A percentile compares a stretch with the other conserved stretches of the same genome.
Evolutionary conservation across 768 basidiomycete species (phyloP).

Genomic region (Russula emetica): DNA sequence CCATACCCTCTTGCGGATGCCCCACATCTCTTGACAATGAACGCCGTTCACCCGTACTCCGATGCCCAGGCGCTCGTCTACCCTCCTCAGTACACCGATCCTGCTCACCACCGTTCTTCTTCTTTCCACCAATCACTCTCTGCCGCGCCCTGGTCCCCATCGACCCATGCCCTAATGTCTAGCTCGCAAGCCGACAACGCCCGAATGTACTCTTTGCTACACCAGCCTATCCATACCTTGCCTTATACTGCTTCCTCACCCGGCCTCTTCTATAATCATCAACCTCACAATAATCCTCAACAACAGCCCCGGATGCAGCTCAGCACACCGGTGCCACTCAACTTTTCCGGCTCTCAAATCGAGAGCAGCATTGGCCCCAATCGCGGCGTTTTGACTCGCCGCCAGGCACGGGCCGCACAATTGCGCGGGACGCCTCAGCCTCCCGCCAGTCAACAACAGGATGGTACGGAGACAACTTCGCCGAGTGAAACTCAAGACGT

Average conservation of each 20-base stretch:
- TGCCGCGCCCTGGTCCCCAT: constrained; percentile 29
- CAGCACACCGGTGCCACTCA: constrained; percentile 20
- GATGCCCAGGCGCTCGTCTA: constrained; percentile 24
- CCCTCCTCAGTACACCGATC: constrained; percentile 26
- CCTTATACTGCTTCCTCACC: constrained; percentile 27
- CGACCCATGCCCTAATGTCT: constrained; percentile 27
- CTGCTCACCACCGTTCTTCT: constrained; percentile 25
- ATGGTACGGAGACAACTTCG: constrained; percentile 8
- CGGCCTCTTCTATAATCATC: constrained; percentile 26
- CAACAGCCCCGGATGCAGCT: constrained; percentile 24
- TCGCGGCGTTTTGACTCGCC: constrained; percentile 26
- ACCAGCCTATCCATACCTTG: constrained; percentile 29
- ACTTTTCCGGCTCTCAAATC: constrained; percentile 23
- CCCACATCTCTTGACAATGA: constrained; percentile 26
- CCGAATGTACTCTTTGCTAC: constrained; percentile 30
- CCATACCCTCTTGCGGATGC: constrained; percentile 25
- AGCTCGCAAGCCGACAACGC: constrained; percentile 26
- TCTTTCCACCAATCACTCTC: constrained; percentile 22
- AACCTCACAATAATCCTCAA: constrained; percentile 16
- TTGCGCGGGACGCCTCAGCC: constrained; percentile 20
- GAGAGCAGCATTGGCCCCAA: constrained; percentile 28
- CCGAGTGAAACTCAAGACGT: constrained; percentile 26
- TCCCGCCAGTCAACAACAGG: constrained; percentile 11
- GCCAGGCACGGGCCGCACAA: constrained; percentile 25
- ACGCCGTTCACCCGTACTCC: constrained; percentile 26